Evolutionary conservation across 2,329 filamentous ascomycete genomes (phyloP).

Genomic region (Beauveria medogensis): DNA sequence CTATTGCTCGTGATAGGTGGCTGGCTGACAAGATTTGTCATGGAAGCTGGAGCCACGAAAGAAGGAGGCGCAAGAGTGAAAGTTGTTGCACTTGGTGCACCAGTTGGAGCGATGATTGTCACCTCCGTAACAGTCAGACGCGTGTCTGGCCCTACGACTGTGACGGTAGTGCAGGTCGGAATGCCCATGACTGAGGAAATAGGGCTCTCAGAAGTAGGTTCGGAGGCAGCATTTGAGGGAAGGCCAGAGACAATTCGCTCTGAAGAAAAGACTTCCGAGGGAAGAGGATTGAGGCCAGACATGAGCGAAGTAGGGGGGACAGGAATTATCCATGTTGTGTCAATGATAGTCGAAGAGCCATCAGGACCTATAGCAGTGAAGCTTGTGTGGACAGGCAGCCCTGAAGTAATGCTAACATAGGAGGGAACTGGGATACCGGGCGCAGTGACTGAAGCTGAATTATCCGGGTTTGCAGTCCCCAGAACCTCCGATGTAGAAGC

Average conservation of each 20-base stretch:
- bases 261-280: neutral
- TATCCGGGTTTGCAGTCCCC: neutral
- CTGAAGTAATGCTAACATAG: neutral
- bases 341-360: constrained; percentile 22
- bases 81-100: neutral
- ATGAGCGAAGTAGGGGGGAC: constrained; percentile 13
- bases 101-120: constrained; percentile 20
- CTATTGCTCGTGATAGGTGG: constrained; percentile 12
- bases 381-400: constrained; percentile 16
- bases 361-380: constrained; percentile 21
- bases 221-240: neutral
- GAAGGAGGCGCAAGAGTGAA: constrained; percentile 17
- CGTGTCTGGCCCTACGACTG: constrained; percentile 21
- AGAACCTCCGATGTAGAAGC: neutral
- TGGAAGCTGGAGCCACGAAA: constrained; percentile 4
- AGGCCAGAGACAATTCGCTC: neutral
- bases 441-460: neutral
- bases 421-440: neutral
- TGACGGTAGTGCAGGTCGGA: constrained; percentile 24
- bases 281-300: constrained; percentile 8
- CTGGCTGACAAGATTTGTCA: constrained; percentile 27
- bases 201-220: neutral
- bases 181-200: neutral
- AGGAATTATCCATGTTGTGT: constrained; percentile 19
- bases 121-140: constrained; percentile 23